A percentile compares a stretch with the other conserved stretches of the same genome.
Evolutionary conservation across 2,329 filamentous ascomycete species (phyloP).

Genomic region (Diaporthe citrichinensis): DNA sequence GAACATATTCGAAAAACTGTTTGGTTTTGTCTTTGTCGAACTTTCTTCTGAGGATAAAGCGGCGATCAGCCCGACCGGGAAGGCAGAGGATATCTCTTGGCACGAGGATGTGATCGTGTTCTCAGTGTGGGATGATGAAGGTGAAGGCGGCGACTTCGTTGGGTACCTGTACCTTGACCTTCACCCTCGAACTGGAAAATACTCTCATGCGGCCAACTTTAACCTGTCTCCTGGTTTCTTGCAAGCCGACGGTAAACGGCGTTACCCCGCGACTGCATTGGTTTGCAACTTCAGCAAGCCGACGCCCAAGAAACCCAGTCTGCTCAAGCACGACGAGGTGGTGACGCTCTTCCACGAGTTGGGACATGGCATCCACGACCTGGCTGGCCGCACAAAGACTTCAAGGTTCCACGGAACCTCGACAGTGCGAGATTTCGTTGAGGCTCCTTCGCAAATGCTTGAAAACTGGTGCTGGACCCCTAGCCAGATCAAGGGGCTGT

Average conservation of each 20-base stretch:
- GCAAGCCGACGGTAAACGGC: constrained; percentile 74
- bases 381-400: constrained; percentile 74
- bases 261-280: constrained; percentile 83
- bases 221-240: constrained; percentile 81
- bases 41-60: constrained; percentile 76
- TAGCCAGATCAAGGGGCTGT: constrained; percentile 75
- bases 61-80: constrained; percentile 75
- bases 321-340: constrained; percentile 87
- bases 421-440: constrained; percentile 78
- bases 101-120: constrained; percentile 88
- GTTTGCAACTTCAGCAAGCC: constrained; percentile 92
- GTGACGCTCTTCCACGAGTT: constrained; percentile 87
- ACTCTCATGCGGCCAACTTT: constrained; percentile 89
- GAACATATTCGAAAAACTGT: constrained; percentile 85
- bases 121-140: constrained; percentile 84
- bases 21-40: constrained; percentile 84
- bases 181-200: constrained; percentile 85
- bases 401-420: constrained; percentile 78
- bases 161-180: constrained; percentile 89
- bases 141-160: constrained; percentile 79
- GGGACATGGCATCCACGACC: constrained; percentile 79
- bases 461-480: constrained; percentile 84
- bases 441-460: constrained; percentile 80
- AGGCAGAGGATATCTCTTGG: constrained; percentile 82
- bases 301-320: constrained; percentile 79